Evolutionary conservation across 345 rosid species (phyloP), one percentile per base, ranked within the genome.

Genomic region (Orychophragmus violaceus): DNA sequence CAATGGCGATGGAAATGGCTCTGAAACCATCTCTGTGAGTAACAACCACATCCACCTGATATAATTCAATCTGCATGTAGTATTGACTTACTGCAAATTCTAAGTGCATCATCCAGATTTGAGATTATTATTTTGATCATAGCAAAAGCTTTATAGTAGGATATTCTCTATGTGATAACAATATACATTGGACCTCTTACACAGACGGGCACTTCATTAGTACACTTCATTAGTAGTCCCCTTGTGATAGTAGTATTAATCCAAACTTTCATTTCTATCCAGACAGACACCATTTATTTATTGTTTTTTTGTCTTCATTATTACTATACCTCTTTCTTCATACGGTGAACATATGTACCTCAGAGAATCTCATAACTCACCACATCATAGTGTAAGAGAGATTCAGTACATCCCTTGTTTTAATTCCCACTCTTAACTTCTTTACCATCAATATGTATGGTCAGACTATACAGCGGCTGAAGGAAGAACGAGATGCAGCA

Each of bases 401-500:
- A 27, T 33, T 41, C 8, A 29, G 45, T 30, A 51, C 2, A 45
- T 30, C 23, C 17, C 54, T 30, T 41, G 24, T 59, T 66, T 44
- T 32, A 23, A 3, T 44, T 18, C 36, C 5, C 14, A 0, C 39
- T 27, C 70, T 41, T 6, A 59, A 59, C 39, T 1, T 55, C 12
- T 62, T 5, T 60, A 50, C 60, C 41, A 59, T 59, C 19, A 6
- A 55, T 68, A 62, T 71, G 65, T 68, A 37, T 49, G 74, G 76
- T 14, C 84, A 87, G 95, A 74, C 86, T 32, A 33, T 90, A 58
- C 89, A 85, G 72, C 82, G 68, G 51, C 75, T 87, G 77, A 90
- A 81, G 83, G 91, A 87, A 11, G 99, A 88, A 80, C 82, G 87
- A 74, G 96, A 94, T 72, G 77, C 81, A 56, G 96, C 92, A 50